Percentiles rank a stretch among this genome's conserved stretches.
These are phyloP conservation scores for Neopestalotiopsis rosae DNA, from an alignment of 2,329 filamentous ascomycete species.

Conservation along the genomic window DNA sequence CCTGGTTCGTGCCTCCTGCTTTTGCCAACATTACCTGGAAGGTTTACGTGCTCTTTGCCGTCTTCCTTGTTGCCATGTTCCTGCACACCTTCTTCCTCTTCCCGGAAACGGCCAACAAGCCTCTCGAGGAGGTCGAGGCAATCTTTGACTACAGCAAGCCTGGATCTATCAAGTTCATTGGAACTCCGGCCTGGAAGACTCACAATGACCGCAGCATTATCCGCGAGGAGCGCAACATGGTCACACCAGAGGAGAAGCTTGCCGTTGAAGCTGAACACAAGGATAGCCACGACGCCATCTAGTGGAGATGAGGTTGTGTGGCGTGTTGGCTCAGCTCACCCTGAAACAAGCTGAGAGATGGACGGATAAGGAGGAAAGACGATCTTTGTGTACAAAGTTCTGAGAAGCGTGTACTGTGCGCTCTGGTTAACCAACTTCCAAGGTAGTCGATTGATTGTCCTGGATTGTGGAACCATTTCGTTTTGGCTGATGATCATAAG, in stretches of 20 bases:
- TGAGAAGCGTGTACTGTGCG: background rate
- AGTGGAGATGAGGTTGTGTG: constrained; percentile 5
- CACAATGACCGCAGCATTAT: constrained; percentile 40
- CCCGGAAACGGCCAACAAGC: constrained; percentile 61
- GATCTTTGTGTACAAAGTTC: background rate
- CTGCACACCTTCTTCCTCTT: constrained; percentile 60
- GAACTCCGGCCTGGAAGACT: constrained; percentile 49
- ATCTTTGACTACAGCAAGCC: constrained; percentile 50
- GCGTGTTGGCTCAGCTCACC: background rate
- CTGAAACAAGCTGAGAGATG: background rate
- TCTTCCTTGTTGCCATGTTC: constrained; percentile 57
- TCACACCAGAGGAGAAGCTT: constrained; percentile 42
- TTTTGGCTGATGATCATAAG: background rate
- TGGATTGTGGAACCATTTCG: background rate
- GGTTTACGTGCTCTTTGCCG: constrained; percentile 56
- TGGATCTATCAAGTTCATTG: constrained; percentile 43
- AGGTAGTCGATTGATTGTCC: background rate
- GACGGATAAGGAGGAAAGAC: background rate
- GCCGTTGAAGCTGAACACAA: constrained; percentile 29
- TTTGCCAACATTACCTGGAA: constrained; percentile 55
- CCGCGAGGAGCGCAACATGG: constrained; percentile 39
- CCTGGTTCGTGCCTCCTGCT: constrained; percentile 51
- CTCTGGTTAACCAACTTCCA: background rate
- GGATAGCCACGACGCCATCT: constrained; percentile 17
- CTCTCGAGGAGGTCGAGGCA: constrained; percentile 57